Evolutionary conservation across 768 basidiomycete genomes (phyloP).

Genomic region (Podaxis rugospora): DNA sequence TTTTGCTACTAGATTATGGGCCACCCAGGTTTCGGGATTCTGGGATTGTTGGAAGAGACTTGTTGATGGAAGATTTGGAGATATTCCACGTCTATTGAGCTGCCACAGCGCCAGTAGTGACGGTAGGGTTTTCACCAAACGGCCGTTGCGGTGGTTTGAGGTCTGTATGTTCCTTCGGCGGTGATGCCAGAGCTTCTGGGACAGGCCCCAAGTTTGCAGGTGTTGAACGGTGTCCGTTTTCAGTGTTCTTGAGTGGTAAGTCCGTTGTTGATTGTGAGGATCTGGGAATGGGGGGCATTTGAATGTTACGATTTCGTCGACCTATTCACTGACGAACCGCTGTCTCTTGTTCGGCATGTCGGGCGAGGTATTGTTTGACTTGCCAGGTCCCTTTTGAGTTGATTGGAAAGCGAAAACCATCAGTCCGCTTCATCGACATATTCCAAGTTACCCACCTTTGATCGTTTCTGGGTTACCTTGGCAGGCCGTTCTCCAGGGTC

Average conservation of each 20-base stretch:
- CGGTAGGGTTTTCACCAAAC: conserved; percentile 55
- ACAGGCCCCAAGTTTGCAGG: conserved; percentile 25
- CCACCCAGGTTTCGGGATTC: conserved; percentile 2
- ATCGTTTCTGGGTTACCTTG: conserved; percentile 66
- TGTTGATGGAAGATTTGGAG: conserved; percentile 10
- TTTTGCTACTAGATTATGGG: conserved; percentile 11
- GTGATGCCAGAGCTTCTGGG: conserved; percentile 32
- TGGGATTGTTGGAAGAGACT: not conserved
- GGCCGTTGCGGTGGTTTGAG: conserved; percentile 59
- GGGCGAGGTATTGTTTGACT: conserved; percentile 56
- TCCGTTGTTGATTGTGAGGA: conserved; percentile 40
- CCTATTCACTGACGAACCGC: conserved; percentile 54
- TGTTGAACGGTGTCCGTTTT: conserved; percentile 30
- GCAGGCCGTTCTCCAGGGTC: conserved; percentile 78
- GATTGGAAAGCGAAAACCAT: not conserved
- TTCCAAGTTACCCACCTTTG: conserved; percentile 46
- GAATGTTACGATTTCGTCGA: conserved; percentile 21
- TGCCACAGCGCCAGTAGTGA: conserved; percentile 41
- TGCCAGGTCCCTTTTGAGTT: conserved; percentile 50
- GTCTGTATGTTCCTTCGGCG: conserved; percentile 39
- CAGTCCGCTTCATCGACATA: not conserved
- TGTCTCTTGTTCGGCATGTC: conserved; percentile 79
- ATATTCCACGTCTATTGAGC: conserved; percentile 28
- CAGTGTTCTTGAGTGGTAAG: conserved; percentile 34
- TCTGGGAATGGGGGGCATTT: conserved; percentile 30